Evolutionary conservation across 2,329 filamentous ascomycete species (phyloP), one percentile per base, ranked within the genome.

Genomic region (Penicillium sp.): DNA sequence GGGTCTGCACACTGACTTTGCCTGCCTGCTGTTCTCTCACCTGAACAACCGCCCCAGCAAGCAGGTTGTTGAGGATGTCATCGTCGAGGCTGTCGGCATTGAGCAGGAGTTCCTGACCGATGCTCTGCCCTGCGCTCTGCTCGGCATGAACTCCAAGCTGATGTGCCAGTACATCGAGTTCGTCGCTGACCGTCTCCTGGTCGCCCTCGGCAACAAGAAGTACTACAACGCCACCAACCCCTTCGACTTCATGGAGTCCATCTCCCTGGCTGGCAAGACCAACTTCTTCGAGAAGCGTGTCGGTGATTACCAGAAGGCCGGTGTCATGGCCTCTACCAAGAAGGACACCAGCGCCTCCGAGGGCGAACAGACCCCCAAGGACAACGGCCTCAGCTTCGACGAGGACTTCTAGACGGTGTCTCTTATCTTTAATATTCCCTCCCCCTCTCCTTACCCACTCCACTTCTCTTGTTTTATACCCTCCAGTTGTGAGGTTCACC

Each of bases 81-180:
- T 99, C 77, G 90, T 89, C 55, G 95, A 99, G 78, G 95, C 95
- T 57, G 95, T 99, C 67, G 81, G 78, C 58, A 98, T 99, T 63
- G 95, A 99, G 85, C 90, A 99, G 80, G 95, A 99, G 82, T 99
- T 99, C 85, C 80, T 99, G 70, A 96, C 93, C 1, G 95, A 99
- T 77, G 93, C 95, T 67, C 89, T 99, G 55, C 95, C 95, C 16
- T 93, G 90, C 71, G 93, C 87, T 48, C 89, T 99, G 55, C 91
- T 99, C 35, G 95, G 95, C 82, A 99, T 99, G 95, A 99, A 99
- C 85, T 81, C 93, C 57, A 90, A 85, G 69, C 86, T 99, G 70
- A 99, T 99, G 95, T 96, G 96, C 86, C 94, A 98, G 82, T 99
- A 99, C 85, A 99, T 99, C 70, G 95, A 99, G 87, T 99, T 99